These are phyloP conservation scores for Eleusine indica DNA, from an alignment of 176 grass and related monocot genomes.

Conservation along the genomic window DNA sequence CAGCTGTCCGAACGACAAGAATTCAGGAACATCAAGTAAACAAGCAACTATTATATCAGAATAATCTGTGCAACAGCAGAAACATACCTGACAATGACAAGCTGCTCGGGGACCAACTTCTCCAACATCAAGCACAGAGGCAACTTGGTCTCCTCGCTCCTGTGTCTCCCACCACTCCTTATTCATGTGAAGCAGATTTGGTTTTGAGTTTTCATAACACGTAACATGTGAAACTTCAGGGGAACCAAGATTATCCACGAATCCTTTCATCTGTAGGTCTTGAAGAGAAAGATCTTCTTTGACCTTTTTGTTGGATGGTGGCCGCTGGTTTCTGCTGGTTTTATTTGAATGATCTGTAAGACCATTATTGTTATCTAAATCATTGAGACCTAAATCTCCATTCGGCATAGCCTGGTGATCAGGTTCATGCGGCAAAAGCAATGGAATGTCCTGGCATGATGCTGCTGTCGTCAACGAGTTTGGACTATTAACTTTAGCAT, in stretches of 20 bases:
- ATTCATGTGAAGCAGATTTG: constrained; percentile 38
- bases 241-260: constrained; percentile 67
- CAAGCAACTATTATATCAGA: neutral
- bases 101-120: constrained; percentile 67
- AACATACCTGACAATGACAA: constrained; percentile 75
- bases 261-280: constrained; percentile 69
- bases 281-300: constrained; percentile 49
- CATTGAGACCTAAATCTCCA: constrained; percentile 48
- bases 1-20: too few species aligned
- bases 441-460: constrained; percentile 77
- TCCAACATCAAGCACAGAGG: constrained; percentile 57
- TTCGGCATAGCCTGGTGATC: constrained; percentile 33
- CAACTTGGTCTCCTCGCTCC: constrained; percentile 61
- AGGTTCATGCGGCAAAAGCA: constrained; percentile 72
- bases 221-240: constrained; percentile 39
- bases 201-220: constrained; percentile 34
- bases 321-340: constrained; percentile 36
- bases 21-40: neutral
- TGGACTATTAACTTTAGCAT: constrained; percentile 43
- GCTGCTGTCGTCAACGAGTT: constrained; percentile 38
- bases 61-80: neutral
- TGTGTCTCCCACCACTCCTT: constrained; percentile 82
- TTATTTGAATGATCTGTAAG: constrained; percentile 37
- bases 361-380: constrained; percentile 31
- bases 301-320: constrained; percentile 41